These are phyloP conservation scores for Chlorella sp. DNA, from an alignment of 139 green algal genomes.

Conservation along the genomic window DNA sequence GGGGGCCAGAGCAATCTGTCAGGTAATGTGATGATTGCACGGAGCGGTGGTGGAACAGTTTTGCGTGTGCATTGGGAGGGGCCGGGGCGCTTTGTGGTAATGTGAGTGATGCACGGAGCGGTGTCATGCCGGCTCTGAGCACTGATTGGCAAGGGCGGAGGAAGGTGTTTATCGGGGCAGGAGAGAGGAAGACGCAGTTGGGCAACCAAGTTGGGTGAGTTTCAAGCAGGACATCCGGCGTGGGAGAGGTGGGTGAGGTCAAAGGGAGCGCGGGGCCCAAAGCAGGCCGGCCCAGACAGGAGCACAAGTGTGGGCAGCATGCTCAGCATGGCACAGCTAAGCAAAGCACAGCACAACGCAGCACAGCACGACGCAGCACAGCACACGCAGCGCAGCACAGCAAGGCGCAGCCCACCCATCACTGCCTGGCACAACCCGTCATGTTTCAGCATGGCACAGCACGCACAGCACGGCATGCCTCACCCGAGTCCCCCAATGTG, in stretches of 20 bases:
- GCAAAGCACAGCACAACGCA: too few relatives aligned
- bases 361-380: neutral
- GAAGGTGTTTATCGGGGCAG: too few relatives aligned
- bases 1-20: neutral
- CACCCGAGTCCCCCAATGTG: slow-evolving; percentile 62
- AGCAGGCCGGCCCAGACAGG: too few relatives aligned
- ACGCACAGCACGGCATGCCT: neutral
- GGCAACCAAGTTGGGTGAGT: too few relatives aligned
- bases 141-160: too few relatives aligned
- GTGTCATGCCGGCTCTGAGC: too few relatives aligned
- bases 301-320: too few relatives aligned
- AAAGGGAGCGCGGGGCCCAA: neutral
- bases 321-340: too few relatives aligned
- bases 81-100: too few relatives aligned
- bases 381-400: neutral
- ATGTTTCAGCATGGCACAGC: neutral
- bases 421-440: neutral
- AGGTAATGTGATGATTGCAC: neutral
- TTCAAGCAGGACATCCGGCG: too few relatives aligned
- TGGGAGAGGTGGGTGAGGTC: neutral
- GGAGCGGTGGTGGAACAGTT: neutral
- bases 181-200: too few relatives aligned
- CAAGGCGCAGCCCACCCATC: neutral
- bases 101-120: too few relatives aligned
- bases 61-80: neutral